These are phyloP conservation scores for Stephania japonica DNA, from an alignment of 164 flowering plant species.

Conservation along the genomic window DNA sequence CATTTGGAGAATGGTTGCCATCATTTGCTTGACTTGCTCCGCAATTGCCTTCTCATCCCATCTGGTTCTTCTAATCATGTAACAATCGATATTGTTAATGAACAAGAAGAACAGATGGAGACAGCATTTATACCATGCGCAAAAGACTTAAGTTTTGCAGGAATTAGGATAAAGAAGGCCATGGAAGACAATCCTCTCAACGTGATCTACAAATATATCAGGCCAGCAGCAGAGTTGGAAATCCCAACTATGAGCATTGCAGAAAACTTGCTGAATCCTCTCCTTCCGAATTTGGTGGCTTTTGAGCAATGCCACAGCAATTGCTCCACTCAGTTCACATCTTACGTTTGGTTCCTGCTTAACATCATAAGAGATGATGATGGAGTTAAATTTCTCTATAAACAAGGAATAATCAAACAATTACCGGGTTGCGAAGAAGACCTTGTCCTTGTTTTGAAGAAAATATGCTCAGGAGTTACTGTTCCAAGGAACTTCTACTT, in stretches of 20 bases:
- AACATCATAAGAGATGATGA: background rate
- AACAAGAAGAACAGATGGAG: background rate
- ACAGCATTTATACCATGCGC: background rate
- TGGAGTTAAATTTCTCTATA: background rate
- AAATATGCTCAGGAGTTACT: background rate
- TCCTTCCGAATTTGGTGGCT: background rate
- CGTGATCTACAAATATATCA: background rate
- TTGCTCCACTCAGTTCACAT: background rate
- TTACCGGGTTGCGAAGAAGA: background rate
- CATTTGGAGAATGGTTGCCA: background rate
- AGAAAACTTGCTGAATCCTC: background rate
- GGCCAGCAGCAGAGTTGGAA: background rate
- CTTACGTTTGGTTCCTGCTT: background rate
- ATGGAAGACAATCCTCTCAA: background rate
- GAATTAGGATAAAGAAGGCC: background rate
- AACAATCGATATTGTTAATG: background rate
- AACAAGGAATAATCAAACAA: background rate
- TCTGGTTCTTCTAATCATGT: background rate
- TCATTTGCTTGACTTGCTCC: background rate
- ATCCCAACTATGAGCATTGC: background rate
- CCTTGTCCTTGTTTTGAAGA: background rate
- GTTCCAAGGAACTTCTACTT: background rate
- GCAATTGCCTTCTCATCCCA: background rate
- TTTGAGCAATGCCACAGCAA: background rate
- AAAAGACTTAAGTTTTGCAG: background rate